Percentiles rank a stretch among this genome's conserved stretches.
phyloP scores from a whole-genome alignment of 2,329 filamentous ascomycete species.

The Westerdykella sp. region DNA sequence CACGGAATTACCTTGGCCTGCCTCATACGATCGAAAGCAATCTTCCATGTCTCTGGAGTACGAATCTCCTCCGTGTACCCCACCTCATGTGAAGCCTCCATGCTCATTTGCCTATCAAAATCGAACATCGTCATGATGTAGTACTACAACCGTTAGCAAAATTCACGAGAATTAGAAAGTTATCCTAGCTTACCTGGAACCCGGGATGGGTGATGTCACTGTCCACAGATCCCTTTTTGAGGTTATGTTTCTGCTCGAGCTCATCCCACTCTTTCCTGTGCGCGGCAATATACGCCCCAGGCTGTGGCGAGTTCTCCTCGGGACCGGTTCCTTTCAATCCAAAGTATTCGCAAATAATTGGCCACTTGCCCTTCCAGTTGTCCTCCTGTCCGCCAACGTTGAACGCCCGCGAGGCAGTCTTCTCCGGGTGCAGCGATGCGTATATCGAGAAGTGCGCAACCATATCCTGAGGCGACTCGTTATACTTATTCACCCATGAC shows the following conservation, averaged over 20 bases:
- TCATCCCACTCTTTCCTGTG: slow-evolving; percentile 26
- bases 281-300: slow-evolving; percentile 22
- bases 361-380: slow-evolving; percentile 43
- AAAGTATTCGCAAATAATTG: slow-evolving; percentile 43
- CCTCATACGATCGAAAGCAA: slow-evolving; percentile 41
- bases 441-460: slow-evolving; percentile 40
- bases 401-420: slow-evolving; percentile 36
- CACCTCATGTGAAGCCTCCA: slow-evolving; percentile 35
- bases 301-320: slow-evolving; percentile 22
- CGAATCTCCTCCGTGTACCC: slow-evolving; percentile 37
- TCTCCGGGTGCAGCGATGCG: slow-evolving; percentile 39
- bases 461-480: slow-evolving; percentile 39
- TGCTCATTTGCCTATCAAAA: slow-evolving; percentile 45
- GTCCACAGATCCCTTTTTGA: slow-evolving; percentile 39
- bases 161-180: neutral
- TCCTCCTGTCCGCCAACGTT: slow-evolving; percentile 40
- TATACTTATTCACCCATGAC: slow-evolving; percentile 36
- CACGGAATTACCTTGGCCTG: slow-evolving; percentile 38
- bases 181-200: slow-evolving; percentile 19
- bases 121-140: slow-evolving; percentile 37
- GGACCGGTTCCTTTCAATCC: slow-evolving; percentile 39
- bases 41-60: slow-evolving; percentile 39
- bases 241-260: slow-evolving; percentile 20
- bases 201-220: slow-evolving; percentile 39
- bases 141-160: slow-evolving; percentile 12